A percentile compares a stretch with the other conserved stretches of the same genome.
phyloP scores from a whole-genome alignment of 345 rosid genomes.

The Syzygium grande region DNA sequence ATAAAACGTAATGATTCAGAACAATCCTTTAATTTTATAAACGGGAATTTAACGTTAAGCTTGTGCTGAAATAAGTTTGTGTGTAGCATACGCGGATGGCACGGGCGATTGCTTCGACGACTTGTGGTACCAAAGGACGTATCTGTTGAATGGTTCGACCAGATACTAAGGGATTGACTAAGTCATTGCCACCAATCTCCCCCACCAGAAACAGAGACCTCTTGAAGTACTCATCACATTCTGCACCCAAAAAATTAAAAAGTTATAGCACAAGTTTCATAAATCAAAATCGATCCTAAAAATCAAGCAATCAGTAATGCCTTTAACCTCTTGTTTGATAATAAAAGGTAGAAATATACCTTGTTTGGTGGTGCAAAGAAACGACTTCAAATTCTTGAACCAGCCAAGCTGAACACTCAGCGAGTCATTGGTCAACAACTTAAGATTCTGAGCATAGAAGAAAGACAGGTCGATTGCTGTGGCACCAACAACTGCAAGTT shows the following conservation, averaged over 20 bases:
- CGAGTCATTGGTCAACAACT: slow-evolving; percentile 34
- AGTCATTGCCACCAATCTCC: too few species aligned
- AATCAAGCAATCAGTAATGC: background rate
- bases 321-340: background rate
- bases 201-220: too few species aligned
- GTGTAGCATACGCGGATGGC: background rate
- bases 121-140: too few species aligned
- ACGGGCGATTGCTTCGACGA: too few species aligned
- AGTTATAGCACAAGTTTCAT: background rate
- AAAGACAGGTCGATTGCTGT: slow-evolving; percentile 31
- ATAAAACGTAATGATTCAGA: too few species aligned
- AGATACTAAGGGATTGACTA: too few species aligned
- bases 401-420: slow-evolving; percentile 38
- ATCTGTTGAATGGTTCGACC: too few species aligned
- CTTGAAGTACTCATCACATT: too few species aligned
- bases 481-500: slow-evolving; percentile 67
- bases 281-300: background rate
- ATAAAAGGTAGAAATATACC: slow-evolving; percentile 12
- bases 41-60: background rate
- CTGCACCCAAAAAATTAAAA: background rate
- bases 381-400: slow-evolving; percentile 49
- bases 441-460: slow-evolving; percentile 20
- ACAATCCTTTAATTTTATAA: too few species aligned
- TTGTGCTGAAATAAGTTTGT: background rate
- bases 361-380: slow-evolving; percentile 28